These are phyloP conservation scores for Adiantum capillusveneris DNA, from an alignment of 75 land plant genomes.

Conservation along the genomic window DNA sequence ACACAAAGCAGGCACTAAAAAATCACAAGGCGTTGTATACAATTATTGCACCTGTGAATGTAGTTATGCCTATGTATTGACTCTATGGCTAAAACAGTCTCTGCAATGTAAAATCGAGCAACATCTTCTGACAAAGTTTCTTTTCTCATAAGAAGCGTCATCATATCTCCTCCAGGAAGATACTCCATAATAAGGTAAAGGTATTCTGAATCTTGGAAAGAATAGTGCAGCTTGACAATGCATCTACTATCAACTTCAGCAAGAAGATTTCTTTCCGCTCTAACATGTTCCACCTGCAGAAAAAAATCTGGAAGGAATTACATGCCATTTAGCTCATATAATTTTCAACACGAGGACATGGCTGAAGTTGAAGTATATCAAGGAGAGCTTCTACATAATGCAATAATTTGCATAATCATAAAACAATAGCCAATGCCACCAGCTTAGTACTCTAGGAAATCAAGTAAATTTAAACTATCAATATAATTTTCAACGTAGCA, in stretches of 20 bases:
- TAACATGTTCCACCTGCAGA: constrained; percentile 83
- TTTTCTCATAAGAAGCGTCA: constrained; percentile 85
- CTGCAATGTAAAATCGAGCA: constrained; percentile 81
- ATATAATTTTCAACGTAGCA: constrained; percentile 90
- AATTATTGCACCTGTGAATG: constrained; percentile 55
- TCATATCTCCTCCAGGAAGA: constrained; percentile 90
- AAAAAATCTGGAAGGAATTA: background rate
- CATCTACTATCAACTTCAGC: constrained; percentile 90
- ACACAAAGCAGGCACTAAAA: background rate
- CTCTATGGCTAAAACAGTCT: constrained; percentile 76
- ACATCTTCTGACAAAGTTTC: constrained; percentile 76
- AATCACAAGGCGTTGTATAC: background rate
- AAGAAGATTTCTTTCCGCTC: constrained; percentile 84
- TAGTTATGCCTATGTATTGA: constrained; percentile 87
- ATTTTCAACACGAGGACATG: background rate
- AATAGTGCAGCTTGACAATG: constrained; percentile 73
- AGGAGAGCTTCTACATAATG: background rate
- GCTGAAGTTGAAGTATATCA: background rate
- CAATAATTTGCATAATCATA: background rate
- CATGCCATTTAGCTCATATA: background rate
- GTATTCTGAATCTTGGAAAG: constrained; percentile 82
- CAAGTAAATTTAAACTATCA: too few species aligned
- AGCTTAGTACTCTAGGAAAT: constrained; percentile 86
- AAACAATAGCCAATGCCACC: constrained; percentile 81
- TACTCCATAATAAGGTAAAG: constrained; percentile 97